phyloP scores from a whole-genome alignment of 768 basidiomycete species.

The Mycena metata region DNA sequence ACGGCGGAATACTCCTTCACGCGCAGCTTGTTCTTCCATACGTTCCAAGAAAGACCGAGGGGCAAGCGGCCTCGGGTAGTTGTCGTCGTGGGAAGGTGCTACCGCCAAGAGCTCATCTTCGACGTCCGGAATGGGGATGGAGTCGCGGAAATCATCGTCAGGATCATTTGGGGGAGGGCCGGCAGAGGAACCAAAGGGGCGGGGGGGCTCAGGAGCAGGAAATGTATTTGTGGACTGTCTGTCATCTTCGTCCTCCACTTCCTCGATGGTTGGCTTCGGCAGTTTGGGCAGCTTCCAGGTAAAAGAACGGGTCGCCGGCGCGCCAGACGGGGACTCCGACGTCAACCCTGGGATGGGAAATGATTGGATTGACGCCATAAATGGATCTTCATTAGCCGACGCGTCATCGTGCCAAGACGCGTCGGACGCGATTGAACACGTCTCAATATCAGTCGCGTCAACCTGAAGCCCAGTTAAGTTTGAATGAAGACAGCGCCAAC shows the following conservation, averaged over 20 bases:
- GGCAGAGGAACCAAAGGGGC: too few species aligned
- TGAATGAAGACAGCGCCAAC: too few species aligned
- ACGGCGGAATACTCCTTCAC: background rate
- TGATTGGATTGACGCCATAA: background rate
- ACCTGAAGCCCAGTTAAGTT: background rate
- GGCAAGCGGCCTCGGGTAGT: background rate
- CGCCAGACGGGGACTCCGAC: conserved; percentile 2
- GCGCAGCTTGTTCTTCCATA: background rate
- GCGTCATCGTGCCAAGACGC: background rate
- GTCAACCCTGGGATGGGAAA: conserved; percentile 12
- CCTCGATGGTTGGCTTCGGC: conserved; percentile 4
- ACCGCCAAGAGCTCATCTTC: conserved; percentile 3
- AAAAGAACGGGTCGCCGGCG: background rate
- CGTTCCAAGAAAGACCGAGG: background rate
- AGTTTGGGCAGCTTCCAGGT: conserved; percentile 4
- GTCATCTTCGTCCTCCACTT: conserved; percentile 10
- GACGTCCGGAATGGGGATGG: background rate
- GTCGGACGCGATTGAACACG: background rate
- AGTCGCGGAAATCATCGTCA: background rate
- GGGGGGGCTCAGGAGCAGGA: background rate
- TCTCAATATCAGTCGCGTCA: background rate
- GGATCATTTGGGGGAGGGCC: background rate
- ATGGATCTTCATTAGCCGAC: conserved; percentile 18
- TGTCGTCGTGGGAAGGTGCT: conserved; percentile 11
- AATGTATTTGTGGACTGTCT: background rate